phyloP scores from a whole-genome alignment of 805 yeast species.

The Ascoidea rubescens region DNA sequence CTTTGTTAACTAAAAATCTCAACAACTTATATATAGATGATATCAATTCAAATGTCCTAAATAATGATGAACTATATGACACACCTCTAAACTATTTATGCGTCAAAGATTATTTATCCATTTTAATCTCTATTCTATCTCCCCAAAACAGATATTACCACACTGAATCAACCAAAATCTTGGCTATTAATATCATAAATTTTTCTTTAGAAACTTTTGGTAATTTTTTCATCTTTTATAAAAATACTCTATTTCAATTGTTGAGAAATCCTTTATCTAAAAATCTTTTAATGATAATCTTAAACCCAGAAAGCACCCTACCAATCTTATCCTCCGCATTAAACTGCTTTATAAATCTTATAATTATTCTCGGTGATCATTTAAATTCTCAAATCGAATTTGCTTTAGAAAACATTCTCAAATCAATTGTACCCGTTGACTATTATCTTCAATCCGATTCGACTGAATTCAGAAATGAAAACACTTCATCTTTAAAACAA shows the following conservation, averaged over 20 bases:
- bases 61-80: too few species aligned
- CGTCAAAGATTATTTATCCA: constrained; percentile 61
- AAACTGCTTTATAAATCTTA: constrained; percentile 59
- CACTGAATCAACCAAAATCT: constrained; percentile 74
- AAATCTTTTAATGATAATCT: constrained; percentile 66
- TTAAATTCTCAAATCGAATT: constrained; percentile 75
- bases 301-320: constrained; percentile 36
- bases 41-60: too few species aligned
- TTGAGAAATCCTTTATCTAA: constrained; percentile 78
- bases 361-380: constrained; percentile 48
- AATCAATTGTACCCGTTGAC: constrained; percentile 33
- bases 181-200: constrained; percentile 64
- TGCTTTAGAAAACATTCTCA: constrained; percentile 48
- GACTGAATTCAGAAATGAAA: background rate
- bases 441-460: constrained; percentile 8
- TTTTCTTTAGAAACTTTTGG: constrained; percentile 80
- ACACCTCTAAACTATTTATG: constrained; percentile 24
- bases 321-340: constrained; percentile 62
- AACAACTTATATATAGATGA: too few species aligned
- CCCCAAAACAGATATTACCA: constrained; percentile 76
- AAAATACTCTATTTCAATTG: constrained; percentile 34
- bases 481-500: background rate
- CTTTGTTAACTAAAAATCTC: too few species aligned
- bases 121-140: constrained; percentile 65
- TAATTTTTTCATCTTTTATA: constrained; percentile 19